phyloP scores from a whole-genome alignment of 148 eudicot genomes.

The Hydrangea macrophylla region DNA sequence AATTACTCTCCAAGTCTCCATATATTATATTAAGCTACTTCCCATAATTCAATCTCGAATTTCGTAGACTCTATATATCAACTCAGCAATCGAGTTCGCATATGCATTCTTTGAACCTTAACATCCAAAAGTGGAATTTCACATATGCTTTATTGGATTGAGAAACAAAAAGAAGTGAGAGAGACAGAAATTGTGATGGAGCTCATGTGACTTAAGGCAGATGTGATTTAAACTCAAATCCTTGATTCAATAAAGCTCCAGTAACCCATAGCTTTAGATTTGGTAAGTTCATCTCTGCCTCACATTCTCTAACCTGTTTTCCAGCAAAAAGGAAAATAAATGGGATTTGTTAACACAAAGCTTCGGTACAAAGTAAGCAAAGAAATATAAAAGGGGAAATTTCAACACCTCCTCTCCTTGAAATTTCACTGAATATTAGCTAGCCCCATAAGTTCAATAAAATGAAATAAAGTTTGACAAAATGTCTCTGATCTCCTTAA shows the following conservation, averaged over 20 bases:
- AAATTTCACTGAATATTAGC: too few relatives aligned
- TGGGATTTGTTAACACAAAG: neutral
- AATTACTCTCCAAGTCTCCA: too few relatives aligned
- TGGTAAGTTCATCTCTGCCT: constrained; percentile 39
- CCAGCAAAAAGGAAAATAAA: neutral
- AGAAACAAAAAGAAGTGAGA: neutral
- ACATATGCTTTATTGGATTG: neutral
- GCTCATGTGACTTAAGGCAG: neutral
- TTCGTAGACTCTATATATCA: too few relatives aligned
- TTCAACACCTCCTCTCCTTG: too few relatives aligned
- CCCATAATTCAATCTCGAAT: too few relatives aligned
- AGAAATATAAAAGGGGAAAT: neutral
- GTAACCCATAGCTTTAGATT: constrained; percentile 63
- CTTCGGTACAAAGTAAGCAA: neutral
- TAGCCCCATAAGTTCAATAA: too few relatives aligned
- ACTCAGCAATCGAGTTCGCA: too few relatives aligned
- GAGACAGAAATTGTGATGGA: neutral
- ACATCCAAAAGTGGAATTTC: neutral
- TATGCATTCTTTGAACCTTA: neutral
- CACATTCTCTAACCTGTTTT: constrained; percentile 45
- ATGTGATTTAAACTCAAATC: constrained; percentile 46
- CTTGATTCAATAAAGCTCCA: constrained; percentile 58
- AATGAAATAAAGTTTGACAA: too few relatives aligned
- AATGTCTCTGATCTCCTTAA: too few relatives aligned
- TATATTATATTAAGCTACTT: too few relatives aligned